These are phyloP conservation scores for Trichophyton schoenleinii DNA, from an alignment of 2,329 filamentous ascomycete species.

Conservation along the genomic window DNA sequence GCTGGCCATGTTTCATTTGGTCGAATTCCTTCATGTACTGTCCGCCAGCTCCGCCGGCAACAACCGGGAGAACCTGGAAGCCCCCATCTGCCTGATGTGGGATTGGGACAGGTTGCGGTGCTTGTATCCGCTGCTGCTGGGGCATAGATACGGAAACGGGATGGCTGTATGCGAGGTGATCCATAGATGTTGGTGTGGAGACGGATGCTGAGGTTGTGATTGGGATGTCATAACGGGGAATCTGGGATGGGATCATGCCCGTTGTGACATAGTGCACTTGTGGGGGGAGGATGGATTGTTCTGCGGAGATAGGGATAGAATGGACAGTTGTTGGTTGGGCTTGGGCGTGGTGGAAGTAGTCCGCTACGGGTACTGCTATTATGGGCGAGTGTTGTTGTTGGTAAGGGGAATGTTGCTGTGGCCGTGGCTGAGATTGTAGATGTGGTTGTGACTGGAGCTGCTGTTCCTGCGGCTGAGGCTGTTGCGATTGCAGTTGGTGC, in stretches of 20 bases:
- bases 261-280: constrained; percentile 10
- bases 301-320: constrained; percentile 8
- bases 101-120: background rate
- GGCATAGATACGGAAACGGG: background rate
- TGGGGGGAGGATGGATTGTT: constrained; percentile 6
- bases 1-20: constrained; percentile 9
- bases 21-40: constrained; percentile 6
- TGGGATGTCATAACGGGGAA: constrained; percentile 9
- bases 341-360: constrained; percentile 10
- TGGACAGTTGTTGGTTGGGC: constrained; percentile 9
- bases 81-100: background rate
- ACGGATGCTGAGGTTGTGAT: background rate
- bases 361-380: constrained; percentile 2
- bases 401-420: background rate
- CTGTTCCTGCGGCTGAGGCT: background rate
- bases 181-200: constrained; percentile 1
- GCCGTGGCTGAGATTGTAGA: background rate
- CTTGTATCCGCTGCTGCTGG: background rate
- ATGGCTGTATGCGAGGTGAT: constrained; percentile 8
- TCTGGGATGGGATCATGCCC: constrained; percentile 10
- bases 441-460: constrained; percentile 5
- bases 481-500: constrained; percentile 1
- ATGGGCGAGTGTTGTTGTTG: constrained; percentile 4
- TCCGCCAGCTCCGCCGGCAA: background rate
- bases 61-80: background rate